phyloP scores from a whole-genome alignment of 306 rosid species.

The Arachis hypogaea region DNA sequence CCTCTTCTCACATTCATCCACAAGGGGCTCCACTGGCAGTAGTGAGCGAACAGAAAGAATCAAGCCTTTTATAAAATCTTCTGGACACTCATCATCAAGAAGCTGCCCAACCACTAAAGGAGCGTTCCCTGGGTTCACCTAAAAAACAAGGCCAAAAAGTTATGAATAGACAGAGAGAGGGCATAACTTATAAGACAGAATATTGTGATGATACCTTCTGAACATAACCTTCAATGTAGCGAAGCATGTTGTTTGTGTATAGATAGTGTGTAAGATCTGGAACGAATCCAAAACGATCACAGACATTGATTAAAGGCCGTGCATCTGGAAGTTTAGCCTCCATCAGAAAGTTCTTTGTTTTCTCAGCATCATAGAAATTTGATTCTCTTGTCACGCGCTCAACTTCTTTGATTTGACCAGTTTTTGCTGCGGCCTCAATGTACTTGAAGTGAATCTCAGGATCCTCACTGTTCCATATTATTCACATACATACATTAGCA shows the following conservation, averaged over 20 bases:
- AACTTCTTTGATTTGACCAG: slow-evolving; percentile 98
- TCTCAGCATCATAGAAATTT: slow-evolving; percentile 94
- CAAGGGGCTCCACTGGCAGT: slow-evolving; percentile 99
- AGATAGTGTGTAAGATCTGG: slow-evolving; percentile 98
- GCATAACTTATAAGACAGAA: slow-evolving; percentile 25
- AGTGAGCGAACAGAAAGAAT: slow-evolving; percentile 97
- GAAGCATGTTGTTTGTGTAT: slow-evolving; percentile 95
- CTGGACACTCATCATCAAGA: slow-evolving; percentile 97
- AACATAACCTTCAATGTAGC: slow-evolving; percentile 97
- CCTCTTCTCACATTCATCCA: slow-evolving; percentile 99
- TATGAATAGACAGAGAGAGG: slow-evolving; percentile 20
- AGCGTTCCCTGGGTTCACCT: slow-evolving; percentile 99
- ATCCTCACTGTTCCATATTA: slow-evolving; percentile 81
- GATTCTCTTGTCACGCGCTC: slow-evolving; percentile 99
- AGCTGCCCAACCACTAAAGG: slow-evolving; percentile 99
- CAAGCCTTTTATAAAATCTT: slow-evolving; percentile 96
- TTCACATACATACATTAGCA: slow-evolving; percentile 35
- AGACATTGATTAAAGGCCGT: slow-evolving; percentile 94
- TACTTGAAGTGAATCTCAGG: slow-evolving; percentile 99
- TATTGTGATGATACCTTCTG: slow-evolving; percentile 71
- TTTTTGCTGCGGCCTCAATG: slow-evolving; percentile 97
- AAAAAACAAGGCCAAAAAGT: slow-evolving; percentile 29
- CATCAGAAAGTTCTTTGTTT: slow-evolving; percentile 94
- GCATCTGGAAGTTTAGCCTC: slow-evolving; percentile 99
- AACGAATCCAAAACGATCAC: slow-evolving; percentile 98